Evolutionary conservation across 768 basidiomycete genomes (phyloP).

Genomic region (Pulveroboletus sp.): DNA sequence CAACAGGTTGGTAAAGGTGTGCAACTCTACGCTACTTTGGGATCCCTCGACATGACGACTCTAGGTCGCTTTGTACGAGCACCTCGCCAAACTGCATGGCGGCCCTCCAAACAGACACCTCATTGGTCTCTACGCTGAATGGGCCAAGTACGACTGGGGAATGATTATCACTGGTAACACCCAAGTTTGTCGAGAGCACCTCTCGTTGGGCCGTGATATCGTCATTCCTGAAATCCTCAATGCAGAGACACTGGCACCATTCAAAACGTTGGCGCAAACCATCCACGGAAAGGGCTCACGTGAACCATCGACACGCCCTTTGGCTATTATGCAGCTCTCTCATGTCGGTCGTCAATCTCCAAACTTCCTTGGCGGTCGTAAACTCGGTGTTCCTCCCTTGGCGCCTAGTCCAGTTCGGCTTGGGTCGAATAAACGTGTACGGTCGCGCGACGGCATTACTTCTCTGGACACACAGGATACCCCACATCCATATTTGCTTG

Average conservation of each 20-base stretch:
- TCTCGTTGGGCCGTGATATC: slow-evolving; percentile 72
- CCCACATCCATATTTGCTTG: slow-evolving; percentile 28
- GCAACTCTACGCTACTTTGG: not conserved
- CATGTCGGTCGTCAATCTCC: slow-evolving; percentile 84
- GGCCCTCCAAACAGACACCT: slow-evolving; percentile 72
- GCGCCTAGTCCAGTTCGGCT: slow-evolving; percentile 68
- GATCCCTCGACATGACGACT: not conserved
- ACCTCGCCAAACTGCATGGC: slow-evolving; percentile 61
- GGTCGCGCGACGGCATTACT: slow-evolving; percentile 3
- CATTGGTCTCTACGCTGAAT: slow-evolving; percentile 63
- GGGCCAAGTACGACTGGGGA: slow-evolving; percentile 80
- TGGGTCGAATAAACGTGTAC: slow-evolving; percentile 27
- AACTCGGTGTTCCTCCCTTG: slow-evolving; percentile 54
- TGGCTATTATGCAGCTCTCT: slow-evolving; percentile 80
- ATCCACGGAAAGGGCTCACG: slow-evolving; percentile 42
- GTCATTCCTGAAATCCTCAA: slow-evolving; percentile 49
- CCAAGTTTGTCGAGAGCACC: slow-evolving; percentile 60
- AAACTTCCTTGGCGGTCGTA: slow-evolving; percentile 68
- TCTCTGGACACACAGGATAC: slow-evolving; percentile 6
- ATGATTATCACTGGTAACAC: slow-evolving; percentile 89
- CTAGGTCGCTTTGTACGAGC: slow-evolving; percentile 91
- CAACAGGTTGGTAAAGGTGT: slow-evolving; percentile 57
- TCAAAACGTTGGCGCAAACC: slow-evolving; percentile 43
- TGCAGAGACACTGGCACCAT: slow-evolving; percentile 46
- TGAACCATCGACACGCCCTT: slow-evolving; percentile 12